Evolutionary conservation across 1,139 yeast species (phyloP).

Genomic region (Hanseniaspora uvarum): DNA sequence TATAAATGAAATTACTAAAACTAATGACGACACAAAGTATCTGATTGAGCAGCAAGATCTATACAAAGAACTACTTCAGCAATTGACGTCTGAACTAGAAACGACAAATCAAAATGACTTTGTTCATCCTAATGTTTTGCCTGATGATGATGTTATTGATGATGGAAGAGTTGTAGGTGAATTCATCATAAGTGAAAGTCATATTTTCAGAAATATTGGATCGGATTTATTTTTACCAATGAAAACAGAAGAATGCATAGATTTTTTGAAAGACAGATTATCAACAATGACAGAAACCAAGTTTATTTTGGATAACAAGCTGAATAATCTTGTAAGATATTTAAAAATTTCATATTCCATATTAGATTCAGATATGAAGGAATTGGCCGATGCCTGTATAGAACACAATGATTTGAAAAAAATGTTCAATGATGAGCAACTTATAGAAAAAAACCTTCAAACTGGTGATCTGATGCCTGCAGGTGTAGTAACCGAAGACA

Average conservation of each 20-base stretch:
- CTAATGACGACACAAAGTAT: slow-evolving; percentile 24
- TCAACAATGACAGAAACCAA: slow-evolving; percentile 40
- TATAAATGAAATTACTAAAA: slow-evolving; percentile 1
- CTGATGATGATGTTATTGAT: slow-evolving; percentile 18
- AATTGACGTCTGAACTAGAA: slow-evolving; percentile 22
- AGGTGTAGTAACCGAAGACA: slow-evolving; percentile 21
- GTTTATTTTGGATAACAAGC: slow-evolving; percentile 10
- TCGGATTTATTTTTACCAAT: slow-evolving; percentile 52
- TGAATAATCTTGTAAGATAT: slow-evolving; percentile 28
- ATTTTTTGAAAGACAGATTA: slow-evolving; percentile 38
- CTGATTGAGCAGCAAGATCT: slow-evolving; percentile 29
- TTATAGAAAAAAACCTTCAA: slow-evolving; percentile 24
- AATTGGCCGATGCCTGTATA: slow-evolving; percentile 5
- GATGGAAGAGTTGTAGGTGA: slow-evolving; percentile 32
- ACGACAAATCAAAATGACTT: slow-evolving; percentile 4
- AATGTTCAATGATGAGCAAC: neutral
- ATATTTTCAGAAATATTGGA: slow-evolving; percentile 44
- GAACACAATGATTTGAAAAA: neutral
- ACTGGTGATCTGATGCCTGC: slow-evolving; percentile 32
- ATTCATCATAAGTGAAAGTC: slow-evolving; percentile 30
- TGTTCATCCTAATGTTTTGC: neutral
- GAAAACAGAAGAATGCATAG: slow-evolving; percentile 37
- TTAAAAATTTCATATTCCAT: slow-evolving; percentile 35
- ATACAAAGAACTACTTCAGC: slow-evolving; percentile 28
- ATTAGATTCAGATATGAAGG: slow-evolving; percentile 2